Evolutionary conservation across 306 rosid species (phyloP).

Genomic region (Macrotyloma uniflorum): DNA sequence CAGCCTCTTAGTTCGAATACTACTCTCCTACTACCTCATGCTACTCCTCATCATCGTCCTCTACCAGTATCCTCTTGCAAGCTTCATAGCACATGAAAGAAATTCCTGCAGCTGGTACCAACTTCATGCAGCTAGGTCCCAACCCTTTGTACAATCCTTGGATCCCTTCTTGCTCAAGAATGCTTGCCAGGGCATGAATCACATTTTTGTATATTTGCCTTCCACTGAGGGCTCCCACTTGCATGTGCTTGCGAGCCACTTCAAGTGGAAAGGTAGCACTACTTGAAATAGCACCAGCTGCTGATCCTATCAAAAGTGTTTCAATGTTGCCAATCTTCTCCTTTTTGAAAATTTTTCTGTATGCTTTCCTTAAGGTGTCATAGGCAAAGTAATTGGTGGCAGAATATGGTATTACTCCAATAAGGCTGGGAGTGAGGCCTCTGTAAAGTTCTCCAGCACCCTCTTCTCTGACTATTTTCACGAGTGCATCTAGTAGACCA

Average conservation of each 20-base stretch:
- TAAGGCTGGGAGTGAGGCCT: constrained; percentile 92
- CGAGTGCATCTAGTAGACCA: constrained; percentile 79
- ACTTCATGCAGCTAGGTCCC: constrained; percentile 95
- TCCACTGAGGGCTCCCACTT: constrained; percentile 94
- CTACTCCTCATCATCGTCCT: constrained; percentile 62
- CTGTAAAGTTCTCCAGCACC: constrained; percentile 87
- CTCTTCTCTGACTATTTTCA: constrained; percentile 73
- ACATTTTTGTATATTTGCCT: constrained; percentile 80
- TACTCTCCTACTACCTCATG: not conserved
- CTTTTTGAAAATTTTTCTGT: constrained; percentile 72
- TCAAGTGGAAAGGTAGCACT: constrained; percentile 90
- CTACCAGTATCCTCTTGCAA: constrained; percentile 84
- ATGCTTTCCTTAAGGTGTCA: constrained; percentile 81
- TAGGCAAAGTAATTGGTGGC: constrained; percentile 91
- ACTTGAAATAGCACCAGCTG: constrained; percentile 93
- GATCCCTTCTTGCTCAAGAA: constrained; percentile 80
- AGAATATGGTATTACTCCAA: constrained; percentile 95
- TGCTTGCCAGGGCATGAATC: constrained; percentile 82
- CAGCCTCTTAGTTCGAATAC: not conserved
- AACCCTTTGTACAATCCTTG: constrained; percentile 84
- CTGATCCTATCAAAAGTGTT: constrained; percentile 91
- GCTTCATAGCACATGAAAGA: constrained; percentile 99
- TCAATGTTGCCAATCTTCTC: constrained; percentile 89
- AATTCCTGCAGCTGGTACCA: constrained; percentile 96
- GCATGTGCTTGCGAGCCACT: constrained; percentile 99